These are phyloP conservation scores for Amphibolis antarctica DNA, from an alignment of 106 monocot genomes.

Conservation along the genomic window DNA sequence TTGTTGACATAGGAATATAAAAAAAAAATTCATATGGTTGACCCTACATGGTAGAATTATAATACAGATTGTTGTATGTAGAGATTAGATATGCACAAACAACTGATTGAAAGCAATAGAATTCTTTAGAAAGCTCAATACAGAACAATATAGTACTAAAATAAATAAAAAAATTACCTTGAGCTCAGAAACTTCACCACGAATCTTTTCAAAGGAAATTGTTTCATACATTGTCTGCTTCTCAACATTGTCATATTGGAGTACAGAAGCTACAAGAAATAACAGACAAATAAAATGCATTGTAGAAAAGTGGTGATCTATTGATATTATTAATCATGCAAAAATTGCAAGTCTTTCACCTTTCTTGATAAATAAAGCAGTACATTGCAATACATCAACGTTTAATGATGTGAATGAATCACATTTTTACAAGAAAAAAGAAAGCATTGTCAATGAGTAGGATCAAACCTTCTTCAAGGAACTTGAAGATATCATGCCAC, in stretches of 20 bases:
- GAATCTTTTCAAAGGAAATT: slow-evolving; percentile 70
- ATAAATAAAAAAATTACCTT: slow-evolving; percentile 35
- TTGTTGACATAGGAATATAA: too few species aligned
- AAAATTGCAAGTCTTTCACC: too few species aligned
- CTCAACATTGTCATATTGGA: slow-evolving; percentile 54
- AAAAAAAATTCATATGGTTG: too few species aligned
- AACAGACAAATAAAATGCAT: neutral
- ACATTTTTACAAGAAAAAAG: too few species aligned
- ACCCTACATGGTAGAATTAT: too few species aligned
- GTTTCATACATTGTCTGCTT: slow-evolving; percentile 50
- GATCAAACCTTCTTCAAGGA: slow-evolving; percentile 55
- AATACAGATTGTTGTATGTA: neutral
- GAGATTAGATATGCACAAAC: neutral
- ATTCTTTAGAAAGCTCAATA: neutral
- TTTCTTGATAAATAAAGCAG: too few species aligned
- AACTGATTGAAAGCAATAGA: neutral
- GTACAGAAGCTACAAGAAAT: slow-evolving; percentile 47
- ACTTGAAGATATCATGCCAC: slow-evolving; percentile 75
- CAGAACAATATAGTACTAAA: neutral
- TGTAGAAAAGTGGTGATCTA: neutral
- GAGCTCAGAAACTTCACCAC: slow-evolving; percentile 46
- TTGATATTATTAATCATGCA: neutral
- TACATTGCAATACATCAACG: too few species aligned
- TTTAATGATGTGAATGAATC: too few species aligned
- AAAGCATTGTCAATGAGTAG: neutral